Evolutionary conservation across 140 eudicot genomes (phyloP).

Genomic region (Anethum foeniculum): DNA sequence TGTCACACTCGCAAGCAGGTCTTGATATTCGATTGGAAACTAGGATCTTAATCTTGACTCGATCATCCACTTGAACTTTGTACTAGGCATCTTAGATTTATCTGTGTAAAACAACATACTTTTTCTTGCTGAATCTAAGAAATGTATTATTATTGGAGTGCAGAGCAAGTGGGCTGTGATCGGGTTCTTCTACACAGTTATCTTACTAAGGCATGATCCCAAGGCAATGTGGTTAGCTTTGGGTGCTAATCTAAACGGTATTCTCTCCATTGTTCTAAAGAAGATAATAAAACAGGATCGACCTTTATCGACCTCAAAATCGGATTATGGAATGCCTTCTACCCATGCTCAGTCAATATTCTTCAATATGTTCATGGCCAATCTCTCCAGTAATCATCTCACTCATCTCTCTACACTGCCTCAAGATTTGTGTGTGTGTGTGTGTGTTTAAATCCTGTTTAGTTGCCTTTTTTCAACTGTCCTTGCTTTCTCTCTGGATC

Average conservation of each 20-base stretch:
- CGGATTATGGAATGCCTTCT: slow-evolving; percentile 97
- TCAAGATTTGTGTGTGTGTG: no score
- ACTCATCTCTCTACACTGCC: not conserved
- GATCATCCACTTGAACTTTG: not conserved
- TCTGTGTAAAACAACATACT: not conserved
- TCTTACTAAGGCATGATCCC: slow-evolving; percentile 67
- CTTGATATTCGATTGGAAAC: not conserved
- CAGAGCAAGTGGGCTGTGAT: slow-evolving; percentile 70
- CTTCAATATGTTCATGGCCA: slow-evolving; percentile 31
- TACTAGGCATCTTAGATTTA: not conserved
- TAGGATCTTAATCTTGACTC: not conserved
- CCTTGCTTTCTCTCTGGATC: not conserved
- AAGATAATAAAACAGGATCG: slow-evolving; percentile 65
- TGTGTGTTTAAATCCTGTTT: not conserved
- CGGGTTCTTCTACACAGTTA: slow-evolving; percentile 26
- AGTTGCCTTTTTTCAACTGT: not conserved
- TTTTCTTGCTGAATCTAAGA: slow-evolving; percentile 2
- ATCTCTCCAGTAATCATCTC: slow-evolving; percentile 49
- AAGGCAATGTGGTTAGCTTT: slow-evolving; percentile 52
- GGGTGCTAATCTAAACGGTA: slow-evolving; percentile 47
- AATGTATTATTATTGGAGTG: slow-evolving; percentile 8
- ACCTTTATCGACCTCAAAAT: slow-evolving; percentile 45
- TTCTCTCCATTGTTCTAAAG: slow-evolving; percentile 46
- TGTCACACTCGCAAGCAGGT: not conserved
- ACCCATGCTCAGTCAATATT: slow-evolving; percentile 89